These are phyloP conservation scores for Pseudogymnoascus sp. DNA, from an alignment of 2,329 filamentous ascomycete genomes.

Conservation along the genomic window DNA sequence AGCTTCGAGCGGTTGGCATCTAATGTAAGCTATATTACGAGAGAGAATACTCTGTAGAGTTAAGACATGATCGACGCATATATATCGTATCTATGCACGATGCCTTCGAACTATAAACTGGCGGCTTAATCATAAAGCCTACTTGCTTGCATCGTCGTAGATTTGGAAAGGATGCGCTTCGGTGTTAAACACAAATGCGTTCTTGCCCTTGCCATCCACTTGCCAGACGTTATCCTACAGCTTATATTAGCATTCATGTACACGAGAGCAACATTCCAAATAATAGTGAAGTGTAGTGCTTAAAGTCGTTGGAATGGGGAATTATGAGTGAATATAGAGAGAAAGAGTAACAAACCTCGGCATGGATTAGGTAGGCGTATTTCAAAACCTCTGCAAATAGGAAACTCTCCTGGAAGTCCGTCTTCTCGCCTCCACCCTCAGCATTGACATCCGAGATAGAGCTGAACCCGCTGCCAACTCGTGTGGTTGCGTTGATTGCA, in stretches of 20 bases:
- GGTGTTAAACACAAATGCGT: slow-evolving; percentile 55
- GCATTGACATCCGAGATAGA: slow-evolving; percentile 59
- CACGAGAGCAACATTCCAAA: not conserved
- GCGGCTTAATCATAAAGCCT: not conserved
- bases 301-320: not conserved
- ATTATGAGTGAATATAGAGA: not conserved
- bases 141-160: not conserved
- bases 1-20: not conserved
- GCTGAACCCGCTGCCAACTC: slow-evolving; percentile 58
- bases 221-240: slow-evolving; percentile 40
- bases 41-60: not conserved
- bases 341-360: slow-evolving; percentile 20
- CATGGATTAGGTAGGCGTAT: slow-evolving; percentile 63
- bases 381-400: slow-evolving; percentile 84
- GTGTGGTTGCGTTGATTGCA: slow-evolving; percentile 55
- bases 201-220: slow-evolving; percentile 39
- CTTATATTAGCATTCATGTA: slow-evolving; percentile 4
- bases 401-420: slow-evolving; percentile 77
- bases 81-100: not conserved
- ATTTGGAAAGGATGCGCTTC: slow-evolving; percentile 55
- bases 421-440: slow-evolving; percentile 48
- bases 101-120: not conserved
- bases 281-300: not conserved
- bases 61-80: not conserved
- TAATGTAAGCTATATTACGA: not conserved